Conservation (phyloP, 768 basidiomycete genomes). For the Leccinum imitatum region DNA sequence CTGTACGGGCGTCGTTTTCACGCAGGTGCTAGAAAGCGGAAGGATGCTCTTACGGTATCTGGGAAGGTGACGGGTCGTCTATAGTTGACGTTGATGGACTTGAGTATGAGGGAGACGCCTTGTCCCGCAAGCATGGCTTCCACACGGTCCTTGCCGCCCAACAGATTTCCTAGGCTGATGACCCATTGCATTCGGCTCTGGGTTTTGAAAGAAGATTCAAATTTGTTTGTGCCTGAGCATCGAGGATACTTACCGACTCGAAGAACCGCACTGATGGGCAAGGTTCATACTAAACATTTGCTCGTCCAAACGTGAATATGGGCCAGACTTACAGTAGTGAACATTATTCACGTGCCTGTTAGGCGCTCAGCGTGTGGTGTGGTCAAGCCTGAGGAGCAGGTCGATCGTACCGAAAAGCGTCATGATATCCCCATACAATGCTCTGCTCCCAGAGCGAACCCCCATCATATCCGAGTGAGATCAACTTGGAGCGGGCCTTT, state of each 20-base stretch:
- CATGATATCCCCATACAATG: slow-evolving; percentile 80
- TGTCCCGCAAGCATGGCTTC: slow-evolving; percentile 58
- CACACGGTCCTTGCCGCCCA: slow-evolving; percentile 58
- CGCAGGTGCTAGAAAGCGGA: slow-evolving; percentile 1
- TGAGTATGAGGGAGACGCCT: slow-evolving; percentile 74
- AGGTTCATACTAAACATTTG: background rate
- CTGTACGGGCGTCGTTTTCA: slow-evolving; percentile 30
- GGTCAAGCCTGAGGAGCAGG: background rate
- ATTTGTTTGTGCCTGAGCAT: background rate
- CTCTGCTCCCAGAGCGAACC: slow-evolving; percentile 74
- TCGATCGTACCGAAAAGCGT: slow-evolving; percentile 61
- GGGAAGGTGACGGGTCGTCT: slow-evolving; percentile 73
- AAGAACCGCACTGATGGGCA: slow-evolving; percentile 56
- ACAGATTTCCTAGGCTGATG: slow-evolving; percentile 49
- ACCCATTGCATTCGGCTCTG: slow-evolving; percentile 75
- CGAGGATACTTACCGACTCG: slow-evolving; percentile 52
- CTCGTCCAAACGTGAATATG: background rate
- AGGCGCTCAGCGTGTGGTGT: background rate
- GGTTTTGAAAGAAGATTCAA: background rate
- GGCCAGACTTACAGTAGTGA: slow-evolving; percentile 52
- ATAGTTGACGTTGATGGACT: slow-evolving; percentile 66
- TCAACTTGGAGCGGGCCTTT: slow-evolving; percentile 44
- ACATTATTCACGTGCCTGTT: slow-evolving; percentile 77
- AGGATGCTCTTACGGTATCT: slow-evolving; percentile 55
- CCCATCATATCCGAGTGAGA: slow-evolving; percentile 55